Evolutionary conservation across 345 rosid species (phyloP), one percentile per base, ranked within the genome.

Genomic region (Salix brachista): DNA sequence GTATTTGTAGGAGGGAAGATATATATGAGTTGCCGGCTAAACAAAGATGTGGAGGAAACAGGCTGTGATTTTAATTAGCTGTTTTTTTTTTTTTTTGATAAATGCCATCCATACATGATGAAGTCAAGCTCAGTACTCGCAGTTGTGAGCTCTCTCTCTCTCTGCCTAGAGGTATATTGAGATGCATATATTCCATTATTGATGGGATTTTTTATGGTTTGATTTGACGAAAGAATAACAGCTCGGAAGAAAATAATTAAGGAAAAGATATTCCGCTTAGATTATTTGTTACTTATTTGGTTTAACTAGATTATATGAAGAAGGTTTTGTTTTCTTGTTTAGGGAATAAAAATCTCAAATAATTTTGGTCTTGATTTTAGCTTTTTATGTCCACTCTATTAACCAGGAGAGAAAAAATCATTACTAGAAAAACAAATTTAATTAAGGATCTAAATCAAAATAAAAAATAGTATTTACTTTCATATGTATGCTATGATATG

Each of bases 11-110:
- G 5, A 4, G 41, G 25, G 8, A 8, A 62, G 30, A 67, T 68
- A 69, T 69, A 68, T 28, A 70, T 5, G 61, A 41, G 75, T 46
- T 34, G 39, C 50, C 48, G 7, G 41, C 32, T 41, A 12, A 2
- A 70, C 66, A 34, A n/a, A 41, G 34, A 34, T 21, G 1, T 9
- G 17, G 37, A 37, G n/a, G 50, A 81, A 56, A 90, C 96, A 91
- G 93, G 77, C 97, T 93, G 97, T 87, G 88, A 84, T 74, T 42
- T 42, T 42, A 42, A 78, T 80, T 75, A 86, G 94, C 91, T 89
- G 93, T 48, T 39, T 8, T 16, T 39, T 72, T 34, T 34, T 72
- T 28, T 23, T 39, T 8, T 16, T 21, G 54, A 54, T n/a, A 25
- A 1, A 69, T 39, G 72, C n/a, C 14, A 5, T 7, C n/a, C 14